Evolutionary conservation across 305 asterid genomes (phyloP).

Genomic region (Rubia peregrina): DNA sequence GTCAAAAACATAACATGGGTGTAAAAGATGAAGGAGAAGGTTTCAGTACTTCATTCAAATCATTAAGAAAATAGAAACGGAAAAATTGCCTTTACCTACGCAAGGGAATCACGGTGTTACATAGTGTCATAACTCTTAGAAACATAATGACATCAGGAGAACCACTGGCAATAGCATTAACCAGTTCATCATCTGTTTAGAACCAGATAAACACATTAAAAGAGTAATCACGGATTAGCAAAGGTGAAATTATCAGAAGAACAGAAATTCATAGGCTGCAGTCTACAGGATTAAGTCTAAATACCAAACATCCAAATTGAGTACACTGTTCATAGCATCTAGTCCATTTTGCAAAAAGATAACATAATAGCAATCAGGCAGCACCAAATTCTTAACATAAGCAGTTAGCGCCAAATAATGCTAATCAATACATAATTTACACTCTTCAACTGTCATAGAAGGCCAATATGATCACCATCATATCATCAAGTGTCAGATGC

Average conservation of each 20-base stretch:
- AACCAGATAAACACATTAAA: slow-evolving; percentile 17
- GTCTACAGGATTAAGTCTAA: not conserved
- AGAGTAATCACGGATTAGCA: not conserved
- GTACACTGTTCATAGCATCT: not conserved
- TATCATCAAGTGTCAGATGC: not conserved
- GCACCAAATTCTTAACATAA: not conserved
- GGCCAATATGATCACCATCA: not conserved
- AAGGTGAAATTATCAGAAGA: not conserved
- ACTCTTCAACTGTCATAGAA: not conserved
- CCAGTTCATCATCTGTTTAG: slow-evolving; percentile 58
- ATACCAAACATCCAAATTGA: slow-evolving; percentile 2
- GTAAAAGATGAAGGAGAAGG: not conserved
- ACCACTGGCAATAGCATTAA: slow-evolving; percentile 59
- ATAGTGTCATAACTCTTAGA: slow-evolving; percentile 83
- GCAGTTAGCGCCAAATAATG: not conserved
- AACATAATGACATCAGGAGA: slow-evolving; percentile 64
- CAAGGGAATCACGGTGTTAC: slow-evolving; percentile 92
- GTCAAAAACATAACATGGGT: not conserved
- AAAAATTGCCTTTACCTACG: slow-evolving; percentile 39
- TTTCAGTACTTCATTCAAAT: not conserved
- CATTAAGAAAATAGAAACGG: not conserved
- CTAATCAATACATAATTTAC: not conserved
- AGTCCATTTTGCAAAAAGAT: not conserved
- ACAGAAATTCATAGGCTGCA: not conserved
- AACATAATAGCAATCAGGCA: not conserved